Evolutionary conservation across 2,329 filamentous ascomycete genomes (phyloP).

Genomic region (Beauveria australis): DNA sequence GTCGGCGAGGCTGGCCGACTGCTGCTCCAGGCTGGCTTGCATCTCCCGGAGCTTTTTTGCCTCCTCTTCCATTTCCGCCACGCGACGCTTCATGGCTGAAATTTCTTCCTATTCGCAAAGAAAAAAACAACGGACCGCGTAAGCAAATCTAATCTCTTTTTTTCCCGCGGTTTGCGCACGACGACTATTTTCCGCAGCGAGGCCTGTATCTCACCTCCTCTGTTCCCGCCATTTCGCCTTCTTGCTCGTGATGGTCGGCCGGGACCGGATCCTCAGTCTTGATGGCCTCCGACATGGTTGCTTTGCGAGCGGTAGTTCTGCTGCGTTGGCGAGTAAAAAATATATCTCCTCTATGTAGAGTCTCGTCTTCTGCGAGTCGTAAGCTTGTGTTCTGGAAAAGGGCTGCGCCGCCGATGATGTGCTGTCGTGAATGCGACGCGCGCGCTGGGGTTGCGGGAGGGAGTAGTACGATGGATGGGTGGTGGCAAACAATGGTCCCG

Average conservation of each 20-base stretch:
- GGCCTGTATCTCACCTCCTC: slow-evolving; percentile 12
- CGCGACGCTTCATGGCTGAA: slow-evolving; percentile 75
- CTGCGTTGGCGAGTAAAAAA: not conserved
- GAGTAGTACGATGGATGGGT: not conserved
- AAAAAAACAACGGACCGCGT: not conserved
- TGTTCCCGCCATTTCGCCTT: slow-evolving; percentile 9
- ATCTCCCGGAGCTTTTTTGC: slow-evolving; percentile 79
- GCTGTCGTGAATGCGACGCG: slow-evolving; percentile 5
- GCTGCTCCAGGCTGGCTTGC: slow-evolving; percentile 78
- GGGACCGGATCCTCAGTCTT: slow-evolving; percentile 12
- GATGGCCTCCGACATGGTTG: slow-evolving; percentile 10
- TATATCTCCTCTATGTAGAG: not conserved
- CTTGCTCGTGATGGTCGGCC: slow-evolving; percentile 8
- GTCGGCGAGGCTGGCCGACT: slow-evolving; percentile 74
- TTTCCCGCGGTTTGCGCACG: not conserved
- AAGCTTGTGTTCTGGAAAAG: not conserved
- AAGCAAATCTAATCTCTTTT: not conserved
- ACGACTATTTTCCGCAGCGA: not conserved
- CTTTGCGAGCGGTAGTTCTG: not conserved
- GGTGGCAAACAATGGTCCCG: not conserved
- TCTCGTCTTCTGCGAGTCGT: not conserved
- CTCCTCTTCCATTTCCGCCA: slow-evolving; percentile 87
- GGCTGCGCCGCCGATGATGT: not conserved
- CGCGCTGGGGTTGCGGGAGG: not conserved
- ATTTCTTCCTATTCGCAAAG: slow-evolving; percentile 60